Evolutionary conservation across 1,284 basidiomycete species (phyloP).

Genomic region (Acaromyces ingoldii): DNA sequence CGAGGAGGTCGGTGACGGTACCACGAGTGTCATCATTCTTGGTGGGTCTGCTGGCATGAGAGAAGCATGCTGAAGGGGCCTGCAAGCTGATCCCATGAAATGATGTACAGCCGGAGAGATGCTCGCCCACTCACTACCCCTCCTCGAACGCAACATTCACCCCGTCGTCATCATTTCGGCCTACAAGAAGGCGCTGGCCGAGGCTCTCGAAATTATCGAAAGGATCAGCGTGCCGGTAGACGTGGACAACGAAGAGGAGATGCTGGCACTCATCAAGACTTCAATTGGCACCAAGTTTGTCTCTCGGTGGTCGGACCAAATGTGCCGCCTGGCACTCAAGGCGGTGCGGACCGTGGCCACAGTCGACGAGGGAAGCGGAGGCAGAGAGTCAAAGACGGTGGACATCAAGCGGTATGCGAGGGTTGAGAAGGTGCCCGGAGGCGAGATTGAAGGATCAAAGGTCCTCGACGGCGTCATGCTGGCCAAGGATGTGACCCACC

Average conservation of each 20-base stretch:
- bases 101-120: slow-evolving; percentile 81
- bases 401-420: slow-evolving; percentile 97
- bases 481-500: slow-evolving; percentile 98
- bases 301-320: slow-evolving; percentile 90
- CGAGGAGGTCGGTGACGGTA: slow-evolving; percentile 97
- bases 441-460: slow-evolving; percentile 86
- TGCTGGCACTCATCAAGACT: slow-evolving; percentile 95
- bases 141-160: slow-evolving; percentile 93
- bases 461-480: slow-evolving; percentile 91
- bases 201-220: slow-evolving; percentile 81
- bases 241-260: slow-evolving; percentile 76
- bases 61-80: background rate
- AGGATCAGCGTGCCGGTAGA: slow-evolving; percentile 85
- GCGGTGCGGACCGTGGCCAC: slow-evolving; percentile 77
- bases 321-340: slow-evolving; percentile 90
- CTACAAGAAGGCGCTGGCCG: slow-evolving; percentile 89
- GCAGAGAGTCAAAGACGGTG: slow-evolving; percentile 64
- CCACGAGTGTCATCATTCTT: slow-evolving; percentile 93
- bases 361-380: slow-evolving; percentile 54
- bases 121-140: slow-evolving; percentile 85
- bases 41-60: slow-evolving; percentile 60
- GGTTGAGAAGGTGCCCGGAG: slow-evolving; percentile 94
- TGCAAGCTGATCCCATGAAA: background rate
- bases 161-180: slow-evolving; percentile 98
- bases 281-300: slow-evolving; percentile 99